Evolutionary conservation across 306 rosid genomes (phyloP), one percentile per base, ranked within the genome.

Genomic region (Cucumis melo): DNA sequence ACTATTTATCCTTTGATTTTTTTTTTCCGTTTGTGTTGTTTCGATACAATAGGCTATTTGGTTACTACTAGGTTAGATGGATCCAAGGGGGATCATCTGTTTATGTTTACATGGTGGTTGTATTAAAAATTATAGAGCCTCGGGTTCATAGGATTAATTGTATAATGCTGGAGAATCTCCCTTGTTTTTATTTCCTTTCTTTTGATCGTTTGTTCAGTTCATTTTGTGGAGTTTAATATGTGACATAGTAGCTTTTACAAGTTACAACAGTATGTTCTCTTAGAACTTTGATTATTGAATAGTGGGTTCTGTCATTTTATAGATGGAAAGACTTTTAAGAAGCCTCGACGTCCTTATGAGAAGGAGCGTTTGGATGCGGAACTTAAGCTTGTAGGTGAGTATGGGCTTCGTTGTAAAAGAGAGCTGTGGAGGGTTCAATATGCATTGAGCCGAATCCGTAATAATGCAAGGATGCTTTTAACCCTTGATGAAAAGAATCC

Each of bases 241-340:
- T 38, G 51, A n/a, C 29, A n/a, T 3, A 39, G 53, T 66, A 41
- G 17, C 10, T 39, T 2, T 39, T 66, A 5, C 53, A 16, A 15
- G 2, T 39, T 66, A 5, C 53, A 16, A 15, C 8, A 6, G 16
- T 17, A 46, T 46, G 53, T 13, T 46, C 11, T 46, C 12, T 16
- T 16, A 51, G 50, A 66, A 24, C 53, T 29, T 1, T n/a, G 73
- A 19, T 66, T 5, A n/a, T 11, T 66, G 50, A 66, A 11, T 39
- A 5, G 53, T 66, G 73, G 48, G 24, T 1, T 36, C 46, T 64
- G 7, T 64, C 46, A 34, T 73, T 50, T 6, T n/a, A 20, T 63
- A 85, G 88, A 85, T 83, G 88, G 88, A 54, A 85, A 85, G 27
- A 85, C 83, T 34, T 83, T 85, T 51, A 85, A 85, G 86, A 85